Percentiles rank a stretch among this genome's conserved stretches.
Evolutionary conservation across 2,329 filamentous ascomycete genomes (phyloP).

Genomic region (Epichloe sp.): DNA sequence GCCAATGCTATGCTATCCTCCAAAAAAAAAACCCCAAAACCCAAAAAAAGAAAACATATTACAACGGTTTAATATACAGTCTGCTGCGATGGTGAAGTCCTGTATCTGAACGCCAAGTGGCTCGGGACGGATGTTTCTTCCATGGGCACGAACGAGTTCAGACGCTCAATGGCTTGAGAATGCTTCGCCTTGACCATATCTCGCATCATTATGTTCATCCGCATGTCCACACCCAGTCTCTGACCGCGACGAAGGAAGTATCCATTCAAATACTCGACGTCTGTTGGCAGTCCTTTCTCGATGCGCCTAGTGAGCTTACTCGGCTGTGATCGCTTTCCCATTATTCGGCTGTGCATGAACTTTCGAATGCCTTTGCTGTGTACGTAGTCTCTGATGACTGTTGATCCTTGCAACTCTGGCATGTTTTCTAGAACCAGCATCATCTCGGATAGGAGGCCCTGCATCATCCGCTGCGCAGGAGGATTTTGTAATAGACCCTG

Average conservation of each 20-base stretch:
- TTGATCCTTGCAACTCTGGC: conserved; percentile 56
- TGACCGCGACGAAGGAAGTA: conserved; percentile 67
- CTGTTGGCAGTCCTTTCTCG: conserved; percentile 47
- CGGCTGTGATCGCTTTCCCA: conserved; percentile 31
- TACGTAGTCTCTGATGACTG: conserved; percentile 41
- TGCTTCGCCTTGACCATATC: conserved; percentile 61
- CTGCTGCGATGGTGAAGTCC: conserved; percentile 4
- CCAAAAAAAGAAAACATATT: background rate
- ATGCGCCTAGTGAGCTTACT: conserved; percentile 59
- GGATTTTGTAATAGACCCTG: conserved; percentile 56
- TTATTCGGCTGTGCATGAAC: conserved; percentile 32
- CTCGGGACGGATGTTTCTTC: conserved; percentile 21
- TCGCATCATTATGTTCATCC: conserved; percentile 60
- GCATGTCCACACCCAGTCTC: conserved; percentile 58
- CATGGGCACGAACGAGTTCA: conserved; percentile 20
- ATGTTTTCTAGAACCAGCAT: conserved; percentile 56
- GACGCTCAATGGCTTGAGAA: conserved; percentile 18
- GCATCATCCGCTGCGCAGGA: conserved; percentile 51
- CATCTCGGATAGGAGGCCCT: conserved; percentile 62
- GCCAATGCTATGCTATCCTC: conserved; percentile 6
- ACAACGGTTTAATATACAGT: background rate
- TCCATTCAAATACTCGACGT: conserved; percentile 77
- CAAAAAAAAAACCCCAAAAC: too few species aligned
- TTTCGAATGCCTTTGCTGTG: conserved; percentile 48
- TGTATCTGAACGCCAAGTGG: conserved; percentile 13